phyloP scores from a whole-genome alignment of 768 basidiomycete species.

The Russula sp. region DNA sequence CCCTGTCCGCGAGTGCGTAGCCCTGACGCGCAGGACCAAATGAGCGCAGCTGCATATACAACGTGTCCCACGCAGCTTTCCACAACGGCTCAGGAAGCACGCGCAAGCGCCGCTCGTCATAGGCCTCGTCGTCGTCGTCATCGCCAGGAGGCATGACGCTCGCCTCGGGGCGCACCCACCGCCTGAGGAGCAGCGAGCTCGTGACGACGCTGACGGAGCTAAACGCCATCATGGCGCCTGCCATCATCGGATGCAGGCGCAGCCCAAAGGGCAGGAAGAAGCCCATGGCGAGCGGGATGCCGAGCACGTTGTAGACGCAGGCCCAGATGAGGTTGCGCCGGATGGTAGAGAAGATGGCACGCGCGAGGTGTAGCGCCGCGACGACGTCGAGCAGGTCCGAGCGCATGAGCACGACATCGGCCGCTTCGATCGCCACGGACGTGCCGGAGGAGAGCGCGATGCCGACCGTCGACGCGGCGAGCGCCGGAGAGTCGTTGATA shows the following conservation, averaged over 20 bases:
- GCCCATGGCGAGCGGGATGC: slow-evolving; percentile 98
- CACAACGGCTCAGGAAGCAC: slow-evolving; percentile 31
- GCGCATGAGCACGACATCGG: slow-evolving; percentile 96
- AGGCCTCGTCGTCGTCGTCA: too few species aligned
- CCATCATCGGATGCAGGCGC: slow-evolving; percentile 96
- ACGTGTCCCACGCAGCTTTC: slow-evolving; percentile 39
- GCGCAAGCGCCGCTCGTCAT: slow-evolving; percentile 32
- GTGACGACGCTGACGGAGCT: slow-evolving; percentile 93
- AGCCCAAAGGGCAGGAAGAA: slow-evolving; percentile 85
- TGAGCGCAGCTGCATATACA: slow-evolving; percentile 37
- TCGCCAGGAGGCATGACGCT: slow-evolving; percentile 51
- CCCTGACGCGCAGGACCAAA: slow-evolving; percentile 38
- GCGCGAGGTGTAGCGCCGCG: slow-evolving; percentile 88
- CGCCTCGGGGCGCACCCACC: slow-evolving; percentile 68
- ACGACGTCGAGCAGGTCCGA: slow-evolving; percentile 96
- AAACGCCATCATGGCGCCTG: slow-evolving; percentile 98
- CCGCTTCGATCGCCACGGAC: slow-evolving; percentile 96
- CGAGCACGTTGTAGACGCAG: slow-evolving; percentile 86
- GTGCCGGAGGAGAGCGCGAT: slow-evolving; percentile 96
- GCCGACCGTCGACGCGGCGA: slow-evolving; percentile 92
- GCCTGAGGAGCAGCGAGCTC: slow-evolving; percentile 77
- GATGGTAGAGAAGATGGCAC: slow-evolving; percentile 83
- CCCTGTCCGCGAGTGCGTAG: slow-evolving; percentile 57
- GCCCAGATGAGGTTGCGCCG: slow-evolving; percentile 94
- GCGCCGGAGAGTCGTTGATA: slow-evolving; percentile 97